Conservation (phyloP, 2,329 filamentous ascomycete species). For the Decorospora gaudefroyi region DNA sequence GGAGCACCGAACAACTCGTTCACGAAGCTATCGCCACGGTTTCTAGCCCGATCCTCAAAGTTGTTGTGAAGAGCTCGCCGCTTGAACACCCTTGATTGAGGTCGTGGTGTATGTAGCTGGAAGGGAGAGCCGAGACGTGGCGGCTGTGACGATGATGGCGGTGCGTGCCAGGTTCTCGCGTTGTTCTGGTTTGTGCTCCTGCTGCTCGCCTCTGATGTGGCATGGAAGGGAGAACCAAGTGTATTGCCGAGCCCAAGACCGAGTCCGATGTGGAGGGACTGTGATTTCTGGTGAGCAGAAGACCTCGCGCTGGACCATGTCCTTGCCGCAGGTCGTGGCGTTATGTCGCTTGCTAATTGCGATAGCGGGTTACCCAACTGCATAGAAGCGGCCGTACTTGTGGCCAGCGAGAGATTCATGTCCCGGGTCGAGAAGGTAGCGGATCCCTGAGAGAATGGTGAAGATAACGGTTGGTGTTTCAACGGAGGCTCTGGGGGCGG, state of each 20-base stretch:
- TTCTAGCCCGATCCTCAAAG: conserved; percentile 54
- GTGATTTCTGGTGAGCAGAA: conserved; percentile 58
- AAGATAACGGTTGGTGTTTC: conserved; percentile 50
- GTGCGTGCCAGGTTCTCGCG: conserved; percentile 44
- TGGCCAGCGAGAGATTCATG: conserved; percentile 57
- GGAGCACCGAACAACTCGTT: conserved; percentile 54
- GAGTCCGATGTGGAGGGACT: conserved; percentile 55
- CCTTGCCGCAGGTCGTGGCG: conserved; percentile 43
- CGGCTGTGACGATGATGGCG: conserved; percentile 28
- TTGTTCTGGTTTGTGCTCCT: conserved; percentile 33
- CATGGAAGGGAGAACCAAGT: conserved; percentile 52
- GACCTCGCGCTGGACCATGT: conserved; percentile 53
- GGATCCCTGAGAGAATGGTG: conserved; percentile 40
- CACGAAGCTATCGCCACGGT: conserved; percentile 49
- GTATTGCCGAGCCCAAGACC: conserved; percentile 49
- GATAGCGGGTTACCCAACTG: conserved; percentile 55
- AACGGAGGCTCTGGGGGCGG: conserved; percentile 37
- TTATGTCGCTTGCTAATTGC: conserved; percentile 49
- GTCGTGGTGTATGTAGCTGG: conserved; percentile 57
- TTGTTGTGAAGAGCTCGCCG: conserved; percentile 62
- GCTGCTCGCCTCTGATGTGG: conserved; percentile 38
- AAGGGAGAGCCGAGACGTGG: conserved; percentile 57
- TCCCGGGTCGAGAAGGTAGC: conserved; percentile 54
- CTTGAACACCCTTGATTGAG: conserved; percentile 60
- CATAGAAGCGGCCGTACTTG: conserved; percentile 58